phyloP scores from a whole-genome alignment of 345 rosid genomes.

The Populus deltoides region DNA sequence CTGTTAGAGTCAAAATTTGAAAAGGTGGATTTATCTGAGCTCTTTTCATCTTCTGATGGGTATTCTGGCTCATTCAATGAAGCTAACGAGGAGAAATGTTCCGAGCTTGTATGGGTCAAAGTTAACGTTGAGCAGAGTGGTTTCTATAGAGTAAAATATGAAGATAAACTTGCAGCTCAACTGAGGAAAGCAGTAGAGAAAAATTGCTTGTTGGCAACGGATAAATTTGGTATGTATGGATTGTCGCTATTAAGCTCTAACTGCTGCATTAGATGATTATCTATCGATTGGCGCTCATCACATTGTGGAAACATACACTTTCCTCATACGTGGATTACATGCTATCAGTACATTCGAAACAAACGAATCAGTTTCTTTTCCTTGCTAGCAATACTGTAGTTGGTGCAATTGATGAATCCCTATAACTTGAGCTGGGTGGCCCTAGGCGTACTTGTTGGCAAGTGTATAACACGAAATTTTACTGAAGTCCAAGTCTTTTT shows the following conservation, averaged over 20 bases:
- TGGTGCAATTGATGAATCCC: background rate
- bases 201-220: slow-evolving; percentile 28
- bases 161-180: slow-evolving; percentile 32
- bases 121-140: slow-evolving; percentile 44
- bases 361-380: background rate
- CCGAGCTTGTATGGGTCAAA: slow-evolving; percentile 29
- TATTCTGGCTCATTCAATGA: no score
- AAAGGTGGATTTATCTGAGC: slow-evolving; percentile 29
- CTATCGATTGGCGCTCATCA: background rate
- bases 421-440: background rate
- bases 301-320: background rate
- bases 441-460: background rate
- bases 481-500: background rate
- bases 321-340: background rate
- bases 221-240: slow-evolving; percentile 31
- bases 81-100: no score
- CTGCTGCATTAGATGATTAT: background rate
- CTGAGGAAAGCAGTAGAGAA: slow-evolving; percentile 32
- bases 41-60: slow-evolving; percentile 12
- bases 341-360: background rate
- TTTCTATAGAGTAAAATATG: slow-evolving; percentile 41
- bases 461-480: background rate
- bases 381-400: background rate
- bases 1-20: slow-evolving; percentile 31
- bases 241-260: background rate